Evolutionary conservation across 148 eudicot species (phyloP).

Genomic region (Camellia sinensis): DNA sequence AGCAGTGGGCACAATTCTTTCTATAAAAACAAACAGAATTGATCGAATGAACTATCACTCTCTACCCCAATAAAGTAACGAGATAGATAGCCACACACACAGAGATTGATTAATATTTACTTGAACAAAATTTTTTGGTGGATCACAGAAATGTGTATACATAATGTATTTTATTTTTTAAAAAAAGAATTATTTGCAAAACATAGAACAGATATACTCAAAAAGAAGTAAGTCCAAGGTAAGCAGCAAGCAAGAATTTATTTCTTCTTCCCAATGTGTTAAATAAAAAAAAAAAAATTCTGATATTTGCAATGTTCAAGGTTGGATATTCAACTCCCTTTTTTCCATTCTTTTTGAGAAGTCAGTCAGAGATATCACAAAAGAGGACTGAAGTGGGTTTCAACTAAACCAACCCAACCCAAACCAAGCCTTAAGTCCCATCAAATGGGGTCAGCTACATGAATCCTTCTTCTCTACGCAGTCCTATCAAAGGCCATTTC

Average conservation of each 20-base stretch:
- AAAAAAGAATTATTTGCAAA: background rate
- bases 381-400: background rate
- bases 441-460: too few species aligned
- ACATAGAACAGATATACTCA: background rate
- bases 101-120: background rate
- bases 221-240: background rate
- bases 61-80: background rate
- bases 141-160: background rate
- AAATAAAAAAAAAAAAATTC: background rate
- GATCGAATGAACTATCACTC: conserved; percentile 3
- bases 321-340: background rate
- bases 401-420: background rate
- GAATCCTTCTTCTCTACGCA: too few species aligned
- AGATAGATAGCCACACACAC: background rate
- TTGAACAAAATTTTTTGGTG: background rate
- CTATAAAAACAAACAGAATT: background rate
- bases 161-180: too few species aligned
- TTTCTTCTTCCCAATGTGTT: background rate
- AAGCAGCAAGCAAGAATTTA: background rate
- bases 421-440: too few species aligned
- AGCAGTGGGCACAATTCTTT: conserved; percentile 4
- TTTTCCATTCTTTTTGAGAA: background rate
- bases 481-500: too few species aligned
- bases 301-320: background rate
- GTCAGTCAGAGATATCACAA: background rate